Conservation (phyloP, 2,329 filamentous ascomycete genomes). For the Trichoderma gracile region DNA sequence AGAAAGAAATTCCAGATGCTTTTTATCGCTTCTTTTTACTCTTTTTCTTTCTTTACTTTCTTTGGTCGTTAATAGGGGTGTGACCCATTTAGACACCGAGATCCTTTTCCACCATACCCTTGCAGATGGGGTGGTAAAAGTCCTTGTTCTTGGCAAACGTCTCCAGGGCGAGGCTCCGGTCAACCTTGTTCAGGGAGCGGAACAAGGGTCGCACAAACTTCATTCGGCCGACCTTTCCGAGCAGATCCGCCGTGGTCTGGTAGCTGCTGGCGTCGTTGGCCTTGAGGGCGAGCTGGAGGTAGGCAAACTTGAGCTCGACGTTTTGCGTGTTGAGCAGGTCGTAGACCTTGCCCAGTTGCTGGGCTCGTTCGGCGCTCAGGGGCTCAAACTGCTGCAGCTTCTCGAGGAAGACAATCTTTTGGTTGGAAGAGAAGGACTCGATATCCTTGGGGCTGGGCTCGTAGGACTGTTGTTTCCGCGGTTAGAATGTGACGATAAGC, state of each 20-base stretch:
- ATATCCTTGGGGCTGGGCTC: conserved; percentile 69
- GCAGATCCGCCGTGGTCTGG: conserved; percentile 68
- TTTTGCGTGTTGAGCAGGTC: conserved; percentile 74
- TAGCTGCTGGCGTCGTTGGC: conserved; percentile 71
- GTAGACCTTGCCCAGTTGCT: conserved; percentile 74
- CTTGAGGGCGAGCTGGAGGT: conserved; percentile 75
- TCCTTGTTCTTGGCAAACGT: conserved; percentile 86
- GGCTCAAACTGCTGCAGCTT: conserved; percentile 65
- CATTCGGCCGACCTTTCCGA: conserved; percentile 88
- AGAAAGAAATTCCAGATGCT: neutral
- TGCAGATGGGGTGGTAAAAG: conserved; percentile 96
- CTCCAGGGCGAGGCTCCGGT: conserved; percentile 71
- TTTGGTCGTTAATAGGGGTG: neutral
- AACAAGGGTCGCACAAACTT: conserved; percentile 93
- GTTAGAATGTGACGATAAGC: neutral
- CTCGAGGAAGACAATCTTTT: conserved; percentile 89
- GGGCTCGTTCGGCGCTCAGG: conserved; percentile 65
- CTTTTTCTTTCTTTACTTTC: neutral
- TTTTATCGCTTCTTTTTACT: conserved; percentile 9
- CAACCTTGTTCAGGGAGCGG: conserved; percentile 70
- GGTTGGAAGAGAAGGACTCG: conserved; percentile 75
- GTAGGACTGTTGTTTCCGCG: conserved; percentile 48
- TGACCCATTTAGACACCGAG: conserved; percentile 47
- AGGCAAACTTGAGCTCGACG: conserved; percentile 80
- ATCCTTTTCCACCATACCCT: conserved; percentile 83